phyloP scores from a whole-genome alignment of 441 rosid genomes.

The Biscutella laevigata region DNA sequence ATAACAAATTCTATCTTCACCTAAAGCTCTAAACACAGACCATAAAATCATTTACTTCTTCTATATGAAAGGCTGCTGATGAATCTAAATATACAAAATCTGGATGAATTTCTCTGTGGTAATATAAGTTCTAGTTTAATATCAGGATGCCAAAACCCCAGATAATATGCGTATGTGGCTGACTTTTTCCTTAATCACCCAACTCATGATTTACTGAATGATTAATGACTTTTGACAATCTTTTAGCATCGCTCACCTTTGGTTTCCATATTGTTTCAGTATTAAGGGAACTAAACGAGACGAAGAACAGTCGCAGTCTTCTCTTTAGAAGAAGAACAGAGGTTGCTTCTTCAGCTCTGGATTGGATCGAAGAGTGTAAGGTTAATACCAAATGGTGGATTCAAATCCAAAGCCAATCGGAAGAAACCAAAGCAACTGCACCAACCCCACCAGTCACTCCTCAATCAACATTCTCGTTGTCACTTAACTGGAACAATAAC shows the following conservation, averaged over 20 bases:
- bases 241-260: neutral
- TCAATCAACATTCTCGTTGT: conserved; percentile 29
- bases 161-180: too few species aligned
- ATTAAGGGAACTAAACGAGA: conserved; percentile 57
- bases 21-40: neutral
- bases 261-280: conserved; percentile 35
- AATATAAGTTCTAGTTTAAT: neutral
- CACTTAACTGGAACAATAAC: conserved; percentile 24
- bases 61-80: neutral
- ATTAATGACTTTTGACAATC: neutral
- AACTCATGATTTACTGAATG: too few species aligned
- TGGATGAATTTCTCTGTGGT: neutral
- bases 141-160: neutral
- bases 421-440: conserved; percentile 42
- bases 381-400: conserved; percentile 66
- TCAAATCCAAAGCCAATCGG: conserved; percentile 53
- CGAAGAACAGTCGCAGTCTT: conserved; percentile 36
- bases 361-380: conserved; percentile 76
- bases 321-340: conserved; percentile 49
- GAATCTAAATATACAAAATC: neutral
- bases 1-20: neutral
- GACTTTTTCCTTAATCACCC: too few species aligned
- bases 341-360: conserved; percentile 42
- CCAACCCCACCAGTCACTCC: conserved; percentile 72
- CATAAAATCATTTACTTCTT: neutral